Evolutionary conservation across 768 basidiomycete species (phyloP).

Genomic region (Hirschioporus abietinus): DNA sequence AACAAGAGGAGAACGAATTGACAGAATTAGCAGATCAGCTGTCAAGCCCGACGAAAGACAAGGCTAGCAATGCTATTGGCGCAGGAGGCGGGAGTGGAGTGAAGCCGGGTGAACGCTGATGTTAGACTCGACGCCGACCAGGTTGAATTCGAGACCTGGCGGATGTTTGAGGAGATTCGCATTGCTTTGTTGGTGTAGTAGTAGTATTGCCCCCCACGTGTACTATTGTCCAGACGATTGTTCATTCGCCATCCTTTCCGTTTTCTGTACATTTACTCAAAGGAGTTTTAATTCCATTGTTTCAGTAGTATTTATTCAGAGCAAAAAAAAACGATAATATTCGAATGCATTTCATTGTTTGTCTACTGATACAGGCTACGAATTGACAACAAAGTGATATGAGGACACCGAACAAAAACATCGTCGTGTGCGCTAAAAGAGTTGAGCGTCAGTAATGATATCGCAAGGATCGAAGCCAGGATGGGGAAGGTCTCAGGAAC

Average conservation of each 20-base stretch:
- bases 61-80: not conserved
- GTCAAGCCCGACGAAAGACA: not conserved
- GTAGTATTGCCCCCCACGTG: not conserved
- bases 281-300: not conserved
- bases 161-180: not conserved
- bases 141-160: not conserved
- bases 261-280: not conserved
- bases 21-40: constrained; percentile 21
- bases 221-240: not conserved
- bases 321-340: not conserved
- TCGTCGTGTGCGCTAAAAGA: too few relatives aligned
- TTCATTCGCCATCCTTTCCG: not conserved
- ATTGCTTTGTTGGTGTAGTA: not conserved
- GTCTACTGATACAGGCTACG: not conserved
- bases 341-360: not conserved
- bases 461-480: not conserved
- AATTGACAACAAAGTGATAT: not conserved
- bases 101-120: not conserved
- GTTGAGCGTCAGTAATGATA: not conserved
- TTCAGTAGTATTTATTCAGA: not conserved
- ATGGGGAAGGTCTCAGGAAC: constrained; percentile 15
- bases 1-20: constrained; percentile 33
- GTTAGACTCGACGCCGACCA: not conserved
- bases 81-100: not conserved
- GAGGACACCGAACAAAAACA: not conserved